phyloP scores from a whole-genome alignment of 1,139 yeast genomes.

The Debaryomyces sp. region DNA sequence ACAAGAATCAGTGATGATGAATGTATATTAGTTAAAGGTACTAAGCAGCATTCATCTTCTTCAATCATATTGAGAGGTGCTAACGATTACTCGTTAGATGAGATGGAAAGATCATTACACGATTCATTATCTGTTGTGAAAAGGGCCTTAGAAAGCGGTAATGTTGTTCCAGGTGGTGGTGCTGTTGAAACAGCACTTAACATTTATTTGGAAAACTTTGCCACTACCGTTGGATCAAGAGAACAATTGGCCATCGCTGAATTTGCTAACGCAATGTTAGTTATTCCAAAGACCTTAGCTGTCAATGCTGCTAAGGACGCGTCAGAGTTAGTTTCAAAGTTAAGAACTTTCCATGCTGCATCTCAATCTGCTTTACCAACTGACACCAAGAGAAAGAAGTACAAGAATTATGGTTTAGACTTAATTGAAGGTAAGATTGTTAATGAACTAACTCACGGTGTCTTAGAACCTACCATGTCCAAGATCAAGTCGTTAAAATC shows the following conservation, averaged over 20 bases:
- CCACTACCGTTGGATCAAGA: conserved; percentile 96
- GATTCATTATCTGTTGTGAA: conserved; percentile 95
- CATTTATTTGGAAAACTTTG: conserved; percentile 94
- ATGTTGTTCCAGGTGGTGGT: conserved; percentile 98
- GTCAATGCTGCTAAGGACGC: conserved; percentile 98
- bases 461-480: conserved; percentile 92
- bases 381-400: conserved; percentile 80
- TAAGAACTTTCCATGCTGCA: conserved; percentile 96
- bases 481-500: conserved; percentile 91
- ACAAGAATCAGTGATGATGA: conserved; percentile 95
- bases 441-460: conserved; percentile 83
- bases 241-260: conserved; percentile 98
- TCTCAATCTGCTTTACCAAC: conserved; percentile 83
- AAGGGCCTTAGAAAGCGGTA: conserved; percentile 92
- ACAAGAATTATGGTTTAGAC: conserved; percentile 91
- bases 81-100: conserved; percentile 94
- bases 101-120: conserved; percentile 96
- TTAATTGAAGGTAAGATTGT: conserved; percentile 88
- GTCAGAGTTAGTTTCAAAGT: conserved; percentile 89
- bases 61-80: conserved; percentile 95
- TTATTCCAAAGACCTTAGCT: conserved; percentile 96
- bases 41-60: conserved; percentile 89
- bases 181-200: conserved; percentile 97
- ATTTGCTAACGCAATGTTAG: conserved; percentile 85
- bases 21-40: conserved; percentile 92